Conservation (phyloP, 306 rosid species). For the Pyrus bretschneideri region DNA sequence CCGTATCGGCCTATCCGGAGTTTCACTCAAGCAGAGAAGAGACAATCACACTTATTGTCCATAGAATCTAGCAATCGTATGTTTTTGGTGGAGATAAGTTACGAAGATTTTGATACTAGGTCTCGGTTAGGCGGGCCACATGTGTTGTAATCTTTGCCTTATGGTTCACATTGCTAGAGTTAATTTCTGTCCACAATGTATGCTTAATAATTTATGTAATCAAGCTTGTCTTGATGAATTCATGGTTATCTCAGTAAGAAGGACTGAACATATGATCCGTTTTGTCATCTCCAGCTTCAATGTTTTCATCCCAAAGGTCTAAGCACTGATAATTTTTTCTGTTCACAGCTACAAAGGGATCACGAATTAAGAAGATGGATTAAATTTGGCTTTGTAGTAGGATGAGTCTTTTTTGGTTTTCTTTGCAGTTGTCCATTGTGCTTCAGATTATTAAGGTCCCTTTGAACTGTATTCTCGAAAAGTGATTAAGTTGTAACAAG, state of each 20-base stretch:
- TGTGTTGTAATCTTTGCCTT: not conserved
- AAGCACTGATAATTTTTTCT: not conserved
- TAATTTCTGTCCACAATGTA: not conserved
- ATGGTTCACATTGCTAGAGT: not conserved
- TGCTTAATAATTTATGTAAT: not conserved
- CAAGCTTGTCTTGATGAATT: not conserved
- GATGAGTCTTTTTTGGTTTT: not conserved
- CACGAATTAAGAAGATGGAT: not conserved
- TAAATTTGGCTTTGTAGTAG: not conserved
- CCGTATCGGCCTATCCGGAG: too few relatives aligned
- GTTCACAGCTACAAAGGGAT: not conserved
- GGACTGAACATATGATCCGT: not conserved
- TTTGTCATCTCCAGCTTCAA: not conserved
- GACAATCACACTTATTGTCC: not conserved
- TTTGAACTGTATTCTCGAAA: not conserved
- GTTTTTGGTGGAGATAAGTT: not conserved
- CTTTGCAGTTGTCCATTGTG: not conserved
- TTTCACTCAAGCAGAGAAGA: not conserved
- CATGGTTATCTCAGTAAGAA: not conserved
- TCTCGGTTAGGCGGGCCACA: not conserved
- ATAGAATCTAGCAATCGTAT: not conserved
- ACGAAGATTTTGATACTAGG: not conserved
- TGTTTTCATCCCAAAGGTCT: not conserved
- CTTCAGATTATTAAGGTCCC: not conserved
- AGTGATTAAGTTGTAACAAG: not conserved